Evolutionary conservation across 78 protist genomes (phyloP).

Genomic region (Dictyostelium intermedium): DNA sequence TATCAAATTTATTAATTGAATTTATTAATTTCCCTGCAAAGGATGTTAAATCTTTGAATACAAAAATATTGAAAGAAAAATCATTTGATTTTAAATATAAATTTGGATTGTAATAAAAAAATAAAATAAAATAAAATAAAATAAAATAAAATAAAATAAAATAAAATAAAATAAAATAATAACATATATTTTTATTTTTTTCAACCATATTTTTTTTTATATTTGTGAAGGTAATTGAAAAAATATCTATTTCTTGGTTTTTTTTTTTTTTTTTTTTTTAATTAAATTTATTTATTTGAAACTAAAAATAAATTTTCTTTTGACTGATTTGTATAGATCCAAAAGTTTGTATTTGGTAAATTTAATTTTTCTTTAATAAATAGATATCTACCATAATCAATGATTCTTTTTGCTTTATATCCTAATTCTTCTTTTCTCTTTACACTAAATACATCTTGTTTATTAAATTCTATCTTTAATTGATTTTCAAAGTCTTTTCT

Average conservation of each 20-base stretch:
- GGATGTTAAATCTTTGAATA: too few relatives aligned
- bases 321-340: constrained; percentile 34
- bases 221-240: too few relatives aligned
- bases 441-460: constrained; percentile 18
- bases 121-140: too few relatives aligned
- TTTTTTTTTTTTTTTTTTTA: too few relatives aligned
- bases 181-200: too few relatives aligned
- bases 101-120: too few relatives aligned
- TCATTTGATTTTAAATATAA: too few relatives aligned
- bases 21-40: background rate
- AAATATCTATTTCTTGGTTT: too few relatives aligned
- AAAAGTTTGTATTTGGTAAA: background rate
- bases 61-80: too few relatives aligned
- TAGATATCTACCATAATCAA: constrained; percentile 60
- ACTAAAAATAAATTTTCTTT: constrained; percentile 45
- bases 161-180: too few relatives aligned
- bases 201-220: too few relatives aligned
- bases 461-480: background rate
- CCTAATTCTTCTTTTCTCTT: constrained; percentile 68
- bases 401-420: constrained; percentile 52
- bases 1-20: background rate
- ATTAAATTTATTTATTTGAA: background rate
- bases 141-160: too few relatives aligned
- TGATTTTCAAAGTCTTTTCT: background rate
- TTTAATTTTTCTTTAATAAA: constrained; percentile 2